phyloP scores from a whole-genome alignment of 2,329 filamentous ascomycete species.

The Colletotrichum chrysophilum region DNA sequence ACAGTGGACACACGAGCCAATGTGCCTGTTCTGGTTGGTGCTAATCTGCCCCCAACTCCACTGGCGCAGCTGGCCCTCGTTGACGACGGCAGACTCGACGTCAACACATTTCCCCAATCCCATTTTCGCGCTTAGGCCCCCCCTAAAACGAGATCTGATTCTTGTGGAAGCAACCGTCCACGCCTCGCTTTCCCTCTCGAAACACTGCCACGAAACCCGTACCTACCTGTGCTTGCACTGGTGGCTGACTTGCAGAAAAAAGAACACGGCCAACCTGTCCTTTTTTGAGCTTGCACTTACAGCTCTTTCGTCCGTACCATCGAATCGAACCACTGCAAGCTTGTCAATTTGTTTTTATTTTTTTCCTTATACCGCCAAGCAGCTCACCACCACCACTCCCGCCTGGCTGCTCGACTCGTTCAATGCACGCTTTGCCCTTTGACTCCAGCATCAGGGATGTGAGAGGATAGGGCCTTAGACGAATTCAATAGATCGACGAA shows the following conservation, averaged over 20 bases:
- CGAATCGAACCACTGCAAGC: background rate
- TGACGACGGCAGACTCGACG: background rate
- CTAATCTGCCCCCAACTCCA: background rate
- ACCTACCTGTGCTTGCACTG: background rate
- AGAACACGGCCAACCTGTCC: constrained; percentile 2
- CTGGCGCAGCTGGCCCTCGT: background rate
- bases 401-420: background rate
- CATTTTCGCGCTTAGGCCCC: constrained; percentile 6
- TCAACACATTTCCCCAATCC: constrained; percentile 7
- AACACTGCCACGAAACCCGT: constrained; percentile 3
- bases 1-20: background rate
- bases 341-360: background rate
- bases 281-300: constrained; percentile 4
- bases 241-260: constrained; percentile 3
- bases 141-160: constrained; percentile 11
- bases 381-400: background rate
- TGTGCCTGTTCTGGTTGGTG: background rate
- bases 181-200: background rate
- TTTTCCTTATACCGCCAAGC: background rate
- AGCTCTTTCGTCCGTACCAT: background rate
- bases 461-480: background rate
- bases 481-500: constrained; percentile 12
- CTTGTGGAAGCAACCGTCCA: background rate
- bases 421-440: constrained; percentile 6
- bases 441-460: constrained; percentile 15